Conservation (phyloP, 768 basidiomycete genomes). For the Dacryopinax primogenitus region DNA sequence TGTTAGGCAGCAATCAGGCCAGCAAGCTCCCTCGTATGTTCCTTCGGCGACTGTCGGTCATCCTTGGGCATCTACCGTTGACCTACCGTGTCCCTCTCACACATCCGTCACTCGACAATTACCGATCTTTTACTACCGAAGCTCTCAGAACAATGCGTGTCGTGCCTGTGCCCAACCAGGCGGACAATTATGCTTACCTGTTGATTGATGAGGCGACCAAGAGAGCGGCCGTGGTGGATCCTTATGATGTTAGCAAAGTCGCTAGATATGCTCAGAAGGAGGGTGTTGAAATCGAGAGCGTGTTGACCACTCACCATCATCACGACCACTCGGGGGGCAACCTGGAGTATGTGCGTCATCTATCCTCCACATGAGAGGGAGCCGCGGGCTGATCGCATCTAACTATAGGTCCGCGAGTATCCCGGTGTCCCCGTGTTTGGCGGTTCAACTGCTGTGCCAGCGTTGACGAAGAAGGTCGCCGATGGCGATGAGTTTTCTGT, state of each 20-base stretch:
- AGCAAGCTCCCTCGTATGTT: background rate
- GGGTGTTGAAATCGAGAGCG: slow-evolving; percentile 54
- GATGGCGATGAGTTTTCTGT: slow-evolving; percentile 70
- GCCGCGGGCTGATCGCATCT: slow-evolving; percentile 1
- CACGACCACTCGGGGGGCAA: slow-evolving; percentile 83
- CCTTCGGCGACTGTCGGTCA: background rate
- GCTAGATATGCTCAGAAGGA: slow-evolving; percentile 45
- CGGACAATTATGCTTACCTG: slow-evolving; percentile 79
- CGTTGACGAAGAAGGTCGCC: slow-evolving; percentile 58
- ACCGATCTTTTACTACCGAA: background rate
- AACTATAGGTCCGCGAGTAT: slow-evolving; percentile 31
- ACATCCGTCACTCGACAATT: background rate
- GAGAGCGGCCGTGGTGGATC: slow-evolving; percentile 63
- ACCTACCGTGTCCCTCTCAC: background rate
- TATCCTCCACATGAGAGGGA: slow-evolving; percentile 14
- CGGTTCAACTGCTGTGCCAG: slow-evolving; percentile 57
- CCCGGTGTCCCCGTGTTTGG: slow-evolving; percentile 59
- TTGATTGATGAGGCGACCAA: slow-evolving; percentile 55
- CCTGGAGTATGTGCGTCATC: slow-evolving; percentile 17
- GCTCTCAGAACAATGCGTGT: slow-evolving; percentile 43
- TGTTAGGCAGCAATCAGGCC: background rate
- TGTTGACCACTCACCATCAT: slow-evolving; percentile 87
- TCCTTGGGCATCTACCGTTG: background rate
- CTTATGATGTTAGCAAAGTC: slow-evolving; percentile 63
- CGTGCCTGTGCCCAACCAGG: slow-evolving; percentile 62